A percentile compares a stretch with the other conserved stretches of the same genome.
phyloP scores from a whole-genome alignment of 495 filamentous ascomycete species.

The Neurospora sp. region DNA sequence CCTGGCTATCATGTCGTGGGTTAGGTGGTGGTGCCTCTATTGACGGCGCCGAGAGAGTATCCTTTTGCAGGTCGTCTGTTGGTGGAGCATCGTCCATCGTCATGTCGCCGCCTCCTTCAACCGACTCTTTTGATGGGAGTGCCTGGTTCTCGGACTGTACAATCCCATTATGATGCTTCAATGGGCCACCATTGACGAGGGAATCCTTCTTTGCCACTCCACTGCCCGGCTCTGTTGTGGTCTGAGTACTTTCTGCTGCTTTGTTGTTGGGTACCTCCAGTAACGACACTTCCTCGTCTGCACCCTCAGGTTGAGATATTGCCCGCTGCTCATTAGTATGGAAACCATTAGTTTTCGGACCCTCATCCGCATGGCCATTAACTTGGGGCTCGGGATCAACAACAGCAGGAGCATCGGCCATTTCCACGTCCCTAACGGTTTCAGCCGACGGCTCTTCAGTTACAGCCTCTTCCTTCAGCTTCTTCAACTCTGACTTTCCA shows the following conservation, averaged over 20 bases:
- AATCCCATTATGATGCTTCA: neutral
- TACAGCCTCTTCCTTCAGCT: conserved; percentile 25
- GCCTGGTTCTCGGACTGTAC: neutral
- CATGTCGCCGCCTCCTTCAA: conserved; percentile 39
- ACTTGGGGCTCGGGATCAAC: conserved; percentile 16
- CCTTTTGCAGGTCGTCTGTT: neutral
- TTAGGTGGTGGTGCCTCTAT: conserved; percentile 12
- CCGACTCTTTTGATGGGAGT: conserved; percentile 14
- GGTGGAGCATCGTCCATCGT: conserved; percentile 32
- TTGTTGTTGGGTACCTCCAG: neutral
- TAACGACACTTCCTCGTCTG: neutral
- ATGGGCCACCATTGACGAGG: neutral
- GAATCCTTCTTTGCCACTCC: neutral
- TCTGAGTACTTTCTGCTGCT: neutral
- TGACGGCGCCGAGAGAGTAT: conserved; percentile 14
- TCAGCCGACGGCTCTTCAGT: conserved; percentile 1
- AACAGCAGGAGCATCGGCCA: conserved; percentile 23
- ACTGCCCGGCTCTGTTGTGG: neutral
- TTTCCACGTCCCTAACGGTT: conserved; percentile 17
- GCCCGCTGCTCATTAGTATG: neutral
- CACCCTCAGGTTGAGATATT: neutral
- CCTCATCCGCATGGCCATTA: neutral
- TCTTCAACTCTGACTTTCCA: conserved; percentile 36
- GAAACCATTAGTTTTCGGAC: neutral
- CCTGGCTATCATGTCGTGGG: conserved; percentile 17